These are phyloP conservation scores for Aspergillus steynii DNA, from an alignment of 495 filamentous ascomycete species.

Conservation along the genomic window DNA sequence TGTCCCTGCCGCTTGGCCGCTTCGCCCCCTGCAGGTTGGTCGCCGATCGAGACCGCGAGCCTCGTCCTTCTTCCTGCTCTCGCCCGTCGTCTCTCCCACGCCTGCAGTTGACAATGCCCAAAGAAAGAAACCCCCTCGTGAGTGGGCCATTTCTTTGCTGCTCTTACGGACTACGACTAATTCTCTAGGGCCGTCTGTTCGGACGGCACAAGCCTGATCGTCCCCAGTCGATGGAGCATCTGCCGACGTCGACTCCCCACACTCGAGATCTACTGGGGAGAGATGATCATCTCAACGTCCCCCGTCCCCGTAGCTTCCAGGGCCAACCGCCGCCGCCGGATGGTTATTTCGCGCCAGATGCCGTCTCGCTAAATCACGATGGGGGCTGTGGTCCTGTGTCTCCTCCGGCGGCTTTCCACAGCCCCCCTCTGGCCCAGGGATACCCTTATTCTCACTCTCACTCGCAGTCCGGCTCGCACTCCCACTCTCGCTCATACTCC, in stretches of 20 bases:
- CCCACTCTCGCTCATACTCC: background rate
- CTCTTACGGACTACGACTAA: background rate
- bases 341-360: conserved; percentile 36
- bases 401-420: background rate
- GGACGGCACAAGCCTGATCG: background rate
- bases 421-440: too few relatives aligned
- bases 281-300: background rate
- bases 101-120: background rate
- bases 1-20: background rate
- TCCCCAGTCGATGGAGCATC: conserved; percentile 5
- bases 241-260: background rate
- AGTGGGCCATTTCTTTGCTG: background rate
- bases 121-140: background rate
- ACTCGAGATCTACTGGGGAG: background rate
- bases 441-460: background rate
- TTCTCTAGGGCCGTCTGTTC: background rate
- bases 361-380: conserved; percentile 9
- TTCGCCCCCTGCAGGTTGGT: background rate
- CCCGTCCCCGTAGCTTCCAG: background rate
- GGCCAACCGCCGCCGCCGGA: conserved; percentile 22
- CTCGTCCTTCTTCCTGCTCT: background rate
- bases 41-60: background rate
- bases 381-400: background rate
- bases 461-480: conserved; percentile 1
- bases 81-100: background rate